Base-by-base conservation (phyloP, 371 early-diverging fungal genomes). In the Dipsacomyces acuminosporus region DNA sequence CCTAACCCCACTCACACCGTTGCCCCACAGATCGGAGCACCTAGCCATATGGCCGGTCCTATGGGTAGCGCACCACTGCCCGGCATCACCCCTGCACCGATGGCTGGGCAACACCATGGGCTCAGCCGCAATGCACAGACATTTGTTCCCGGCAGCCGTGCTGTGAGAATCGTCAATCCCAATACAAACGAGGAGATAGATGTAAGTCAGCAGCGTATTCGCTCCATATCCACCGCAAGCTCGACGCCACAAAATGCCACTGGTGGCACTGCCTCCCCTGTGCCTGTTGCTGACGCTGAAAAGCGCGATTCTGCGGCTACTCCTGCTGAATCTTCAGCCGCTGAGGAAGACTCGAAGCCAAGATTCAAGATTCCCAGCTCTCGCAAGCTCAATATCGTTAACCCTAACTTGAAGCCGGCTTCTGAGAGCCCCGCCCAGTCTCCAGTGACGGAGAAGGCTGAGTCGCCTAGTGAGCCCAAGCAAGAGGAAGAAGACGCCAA, bases 151-250 rank as follows among this genome's bases (percentile, higher is more conserved):
- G 60, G 59, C 45, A 60, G 53, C 22, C 54, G 57, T 11, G 48
- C 65, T 21, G 83, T 87, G 54, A 77, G 78, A 41, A 91, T 91
- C 59, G 82, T 85, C 45, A 79, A 89, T 59, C 91, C 91, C 0
- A 75, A 78, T 3, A 88, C 87, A 23, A 82, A 78, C 60, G 73
- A 82, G 49, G 83, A 84, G 43, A 78, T 88, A 56, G 78, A 82
- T 59, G 65, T 82, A 52, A 54, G 53, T 57, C 62, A 55, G 35
- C 56, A 66, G 51, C 52, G 66, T 33, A 44, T 61, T 61, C 42
- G 65, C 60, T 61, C 70, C n/a, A 43, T 46, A 35, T 59, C 61
- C 8, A 48, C 55, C n/a, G 51, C 47, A 49, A 50, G 56, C 60
- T 63, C 61, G 13, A 45, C 59, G 48, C 71, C 59, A 36, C 72